phyloP scores from a whole-genome alignment of 192 early-diverging fungal species.

The Rhizoclosmatium globosum region DNA sequence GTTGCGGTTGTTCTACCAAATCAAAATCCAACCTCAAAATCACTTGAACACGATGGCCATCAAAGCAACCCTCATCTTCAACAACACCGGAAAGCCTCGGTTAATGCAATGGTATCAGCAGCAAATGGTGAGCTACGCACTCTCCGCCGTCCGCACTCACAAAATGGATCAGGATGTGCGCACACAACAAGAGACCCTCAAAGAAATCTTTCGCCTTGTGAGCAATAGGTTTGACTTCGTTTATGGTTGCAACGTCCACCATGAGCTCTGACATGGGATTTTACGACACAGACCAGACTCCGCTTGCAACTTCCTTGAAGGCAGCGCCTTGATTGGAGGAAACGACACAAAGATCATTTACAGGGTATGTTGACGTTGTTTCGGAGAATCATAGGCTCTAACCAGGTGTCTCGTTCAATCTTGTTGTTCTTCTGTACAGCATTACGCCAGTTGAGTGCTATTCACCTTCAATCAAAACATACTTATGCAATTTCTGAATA shows the following conservation, averaged over 20 bases:
- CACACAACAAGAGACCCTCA: slow-evolving; percentile 84
- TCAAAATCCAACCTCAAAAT: too few relatives aligned
- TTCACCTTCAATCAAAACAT: slow-evolving; percentile 12
- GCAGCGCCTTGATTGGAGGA: slow-evolving; percentile 80
- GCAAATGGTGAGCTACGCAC: slow-evolving; percentile 61
- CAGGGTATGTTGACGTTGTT: slow-evolving; percentile 53
- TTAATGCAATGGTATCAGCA: slow-evolving; percentile 94
- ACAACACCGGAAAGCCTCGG: slow-evolving; percentile 96
- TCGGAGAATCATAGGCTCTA: neutral
- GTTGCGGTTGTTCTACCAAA: too few relatives aligned
- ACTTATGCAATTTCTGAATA: neutral
- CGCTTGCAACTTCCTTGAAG: slow-evolving; percentile 92
- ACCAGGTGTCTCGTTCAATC: too few relatives aligned
- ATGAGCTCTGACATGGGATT: slow-evolving; percentile 7
- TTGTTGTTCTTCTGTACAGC: neutral
- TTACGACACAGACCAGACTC: slow-evolving; percentile 69
- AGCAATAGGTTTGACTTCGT: slow-evolving; percentile 64
- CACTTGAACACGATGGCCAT: slow-evolving; percentile 54
- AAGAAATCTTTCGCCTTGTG: slow-evolving; percentile 88
- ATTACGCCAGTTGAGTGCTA: slow-evolving; percentile 3
- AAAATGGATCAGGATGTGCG: slow-evolving; percentile 70
- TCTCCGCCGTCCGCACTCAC: neutral
- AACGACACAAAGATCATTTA: slow-evolving; percentile 93
- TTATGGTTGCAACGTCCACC: neutral
- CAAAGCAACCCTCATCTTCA: slow-evolving; percentile 98